Evolutionary conservation across 345 rosid species (phyloP).

Genomic region (Arabidopsis arenosa): DNA sequence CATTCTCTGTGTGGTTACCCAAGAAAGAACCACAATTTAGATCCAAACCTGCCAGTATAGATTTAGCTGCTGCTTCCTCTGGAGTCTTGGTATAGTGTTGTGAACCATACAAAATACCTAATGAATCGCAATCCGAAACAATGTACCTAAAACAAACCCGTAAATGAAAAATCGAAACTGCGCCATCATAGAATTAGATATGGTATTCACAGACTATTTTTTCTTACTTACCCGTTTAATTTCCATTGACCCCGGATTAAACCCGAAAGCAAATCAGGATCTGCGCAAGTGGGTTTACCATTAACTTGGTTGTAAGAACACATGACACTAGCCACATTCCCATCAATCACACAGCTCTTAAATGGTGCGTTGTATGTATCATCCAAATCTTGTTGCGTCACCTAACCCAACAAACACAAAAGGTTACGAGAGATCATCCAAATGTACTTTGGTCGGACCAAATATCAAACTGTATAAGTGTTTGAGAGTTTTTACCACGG

Average conservation of each 20-base stretch:
- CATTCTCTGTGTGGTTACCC: slow-evolving; percentile 57
- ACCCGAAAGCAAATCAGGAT: slow-evolving; percentile 62
- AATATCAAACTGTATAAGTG: not conserved
- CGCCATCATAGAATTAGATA: not conserved
- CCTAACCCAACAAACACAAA: slow-evolving; percentile 44
- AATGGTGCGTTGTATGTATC: slow-evolving; percentile 74
- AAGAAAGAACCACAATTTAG: slow-evolving; percentile 63
- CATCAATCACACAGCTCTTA: slow-evolving; percentile 74
- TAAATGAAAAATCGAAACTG: not conserved
- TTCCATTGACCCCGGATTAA: slow-evolving; percentile 67
- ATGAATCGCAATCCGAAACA: slow-evolving; percentile 48
- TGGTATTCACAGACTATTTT: too few species aligned
- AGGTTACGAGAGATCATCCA: too few species aligned
- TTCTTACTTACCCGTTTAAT: slow-evolving; percentile 60
- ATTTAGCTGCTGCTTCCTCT: slow-evolving; percentile 66
- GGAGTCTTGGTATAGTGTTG: slow-evolving; percentile 75
- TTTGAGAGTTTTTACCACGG: slow-evolving; percentile 48
- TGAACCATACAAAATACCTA: slow-evolving; percentile 40
- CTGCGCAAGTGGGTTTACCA: slow-evolving; percentile 76
- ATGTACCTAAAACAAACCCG: slow-evolving; percentile 48
- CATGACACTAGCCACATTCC: slow-evolving; percentile 83
- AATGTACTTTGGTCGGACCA: not conserved
- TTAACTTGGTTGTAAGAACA: slow-evolving; percentile 78
- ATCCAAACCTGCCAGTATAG: slow-evolving; percentile 71
- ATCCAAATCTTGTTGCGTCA: slow-evolving; percentile 69